phyloP scores from a whole-genome alignment of 1,284 basidiomycete genomes.

The Neotropicomus parvogracilis region DNA sequence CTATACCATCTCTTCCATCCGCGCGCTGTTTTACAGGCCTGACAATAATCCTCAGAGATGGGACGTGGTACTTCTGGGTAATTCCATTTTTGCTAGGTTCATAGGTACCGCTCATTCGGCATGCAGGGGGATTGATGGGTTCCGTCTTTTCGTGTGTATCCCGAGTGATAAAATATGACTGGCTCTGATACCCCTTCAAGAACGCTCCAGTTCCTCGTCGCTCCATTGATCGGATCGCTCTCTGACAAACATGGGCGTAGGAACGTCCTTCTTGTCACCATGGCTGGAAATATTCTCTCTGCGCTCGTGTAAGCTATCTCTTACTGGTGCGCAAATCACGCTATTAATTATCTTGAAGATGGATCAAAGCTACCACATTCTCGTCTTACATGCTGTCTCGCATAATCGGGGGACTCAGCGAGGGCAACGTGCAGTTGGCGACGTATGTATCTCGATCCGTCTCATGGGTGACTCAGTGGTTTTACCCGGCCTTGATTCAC shows the following conservation, averaged over 20 bases:
- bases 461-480: background rate
- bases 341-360: conserved; percentile 42
- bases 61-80: conserved; percentile 80
- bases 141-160: conserved; percentile 79
- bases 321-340: background rate
- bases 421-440: conserved; percentile 82
- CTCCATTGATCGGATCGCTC: conserved; percentile 76
- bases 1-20: conserved; percentile 55
- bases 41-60: conserved; percentile 64
- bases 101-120: conserved; percentile 13
- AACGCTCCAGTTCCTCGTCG: conserved; percentile 82
- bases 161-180: background rate
- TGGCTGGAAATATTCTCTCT: conserved; percentile 89
- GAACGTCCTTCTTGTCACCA: conserved; percentile 73
- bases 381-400: conserved; percentile 85
- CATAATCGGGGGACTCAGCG: conserved; percentile 83
- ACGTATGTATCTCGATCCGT: conserved; percentile 48
- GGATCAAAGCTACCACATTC: conserved; percentile 86
- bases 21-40: conserved; percentile 59
- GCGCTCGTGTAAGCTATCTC: conserved; percentile 62
- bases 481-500: background rate
- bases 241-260: conserved; percentile 87
- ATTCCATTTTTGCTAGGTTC: conserved; percentile 14
- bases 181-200: conserved; percentile 37
- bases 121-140: conserved; percentile 77